A percentile compares a stretch with the other conserved stretches of the same genome.
These are phyloP conservation scores for Volvariella volvacea DNA, from an alignment of 1,284 basidiomycete species.

Conservation along the genomic window DNA sequence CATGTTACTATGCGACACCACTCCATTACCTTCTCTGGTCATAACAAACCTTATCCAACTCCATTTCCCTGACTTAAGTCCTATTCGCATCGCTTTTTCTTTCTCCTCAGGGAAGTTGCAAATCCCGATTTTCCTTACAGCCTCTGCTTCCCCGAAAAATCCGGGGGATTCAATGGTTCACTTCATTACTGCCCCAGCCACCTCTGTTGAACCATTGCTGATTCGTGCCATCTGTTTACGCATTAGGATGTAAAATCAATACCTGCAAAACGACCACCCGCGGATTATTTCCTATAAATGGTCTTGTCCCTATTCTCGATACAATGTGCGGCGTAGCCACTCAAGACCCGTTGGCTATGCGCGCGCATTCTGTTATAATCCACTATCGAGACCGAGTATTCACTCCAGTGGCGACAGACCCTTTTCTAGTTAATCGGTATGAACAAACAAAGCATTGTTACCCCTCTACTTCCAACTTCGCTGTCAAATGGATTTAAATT, in stretches of 20 bases:
- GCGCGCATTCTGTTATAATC: too few species aligned
- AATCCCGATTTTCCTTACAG: neutral
- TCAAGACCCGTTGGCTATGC: too few species aligned
- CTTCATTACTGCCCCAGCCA: neutral
- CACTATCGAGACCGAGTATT: too few species aligned
- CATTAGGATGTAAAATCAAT: slow-evolving; percentile 76
- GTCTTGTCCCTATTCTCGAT: neutral
- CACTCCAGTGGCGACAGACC: too few species aligned
- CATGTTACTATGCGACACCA: too few species aligned
- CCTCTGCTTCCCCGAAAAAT: neutral
- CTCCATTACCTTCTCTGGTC: too few species aligned
- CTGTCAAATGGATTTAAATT: too few species aligned
- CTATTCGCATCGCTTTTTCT: slow-evolving; percentile 1
- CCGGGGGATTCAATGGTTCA: neutral
- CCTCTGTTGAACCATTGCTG: neutral
- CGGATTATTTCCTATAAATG: slow-evolving; percentile 72
- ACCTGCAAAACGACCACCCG: slow-evolving; percentile 83
- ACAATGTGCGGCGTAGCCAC: neutral
- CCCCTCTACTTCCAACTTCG: too few species aligned
- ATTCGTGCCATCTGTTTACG: slow-evolving; percentile 2
- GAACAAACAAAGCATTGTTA: too few species aligned
- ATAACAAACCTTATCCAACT: neutral
- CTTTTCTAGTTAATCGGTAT: too few species aligned
- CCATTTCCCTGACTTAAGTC: too few species aligned
- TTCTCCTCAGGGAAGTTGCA: slow-evolving; percentile 1